Percentiles rank a stretch among this genome's conserved stretches.
phyloP scores from a whole-genome alignment of 2,329 filamentous ascomycete genomes.

The Penicillium sp. region DNA sequence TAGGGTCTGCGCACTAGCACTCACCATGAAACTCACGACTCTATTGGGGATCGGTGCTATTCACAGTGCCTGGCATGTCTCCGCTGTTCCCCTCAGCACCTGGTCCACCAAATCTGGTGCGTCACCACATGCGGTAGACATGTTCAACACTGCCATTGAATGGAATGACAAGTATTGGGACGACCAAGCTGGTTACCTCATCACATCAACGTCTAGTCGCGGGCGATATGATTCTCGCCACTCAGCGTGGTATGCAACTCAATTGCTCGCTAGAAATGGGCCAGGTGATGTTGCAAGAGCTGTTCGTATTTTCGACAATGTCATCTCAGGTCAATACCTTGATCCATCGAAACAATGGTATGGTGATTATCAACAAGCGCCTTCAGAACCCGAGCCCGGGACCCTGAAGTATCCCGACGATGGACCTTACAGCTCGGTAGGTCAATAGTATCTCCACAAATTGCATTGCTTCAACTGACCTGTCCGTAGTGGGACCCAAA shows the following conservation, averaged over 20 bases:
- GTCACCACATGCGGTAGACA: conserved; percentile 7
- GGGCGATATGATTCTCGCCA: conserved; percentile 21
- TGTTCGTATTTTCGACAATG: conserved; percentile 21
- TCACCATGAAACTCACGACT: background rate
- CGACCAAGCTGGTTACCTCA: conserved; percentile 16
- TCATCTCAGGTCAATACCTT: conserved; percentile 20
- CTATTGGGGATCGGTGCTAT: background rate
- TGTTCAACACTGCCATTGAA: conserved; percentile 21
- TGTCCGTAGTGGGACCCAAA: conserved; percentile 23
- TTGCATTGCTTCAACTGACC: background rate
- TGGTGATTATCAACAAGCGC: conserved; percentile 20
- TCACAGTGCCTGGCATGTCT: background rate
- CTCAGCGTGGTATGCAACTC: conserved; percentile 22
- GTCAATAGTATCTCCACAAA: background rate
- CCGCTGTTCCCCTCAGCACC: background rate
- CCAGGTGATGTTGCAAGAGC: conserved; percentile 17
- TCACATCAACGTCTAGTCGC: conserved; percentile 9
- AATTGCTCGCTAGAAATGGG: conserved; percentile 19
- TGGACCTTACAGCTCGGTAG: conserved; percentile 15
- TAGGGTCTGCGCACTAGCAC: background rate
- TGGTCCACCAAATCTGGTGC: background rate
- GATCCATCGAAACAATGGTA: conserved; percentile 22
- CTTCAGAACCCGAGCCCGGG: conserved; percentile 17
- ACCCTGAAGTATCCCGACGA: conserved; percentile 14
- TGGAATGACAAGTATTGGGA: conserved; percentile 22